These are phyloP conservation scores for Microthyrium microscopicum DNA, from an alignment of 2,329 filamentous ascomycete species.

Conservation along the genomic window DNA sequence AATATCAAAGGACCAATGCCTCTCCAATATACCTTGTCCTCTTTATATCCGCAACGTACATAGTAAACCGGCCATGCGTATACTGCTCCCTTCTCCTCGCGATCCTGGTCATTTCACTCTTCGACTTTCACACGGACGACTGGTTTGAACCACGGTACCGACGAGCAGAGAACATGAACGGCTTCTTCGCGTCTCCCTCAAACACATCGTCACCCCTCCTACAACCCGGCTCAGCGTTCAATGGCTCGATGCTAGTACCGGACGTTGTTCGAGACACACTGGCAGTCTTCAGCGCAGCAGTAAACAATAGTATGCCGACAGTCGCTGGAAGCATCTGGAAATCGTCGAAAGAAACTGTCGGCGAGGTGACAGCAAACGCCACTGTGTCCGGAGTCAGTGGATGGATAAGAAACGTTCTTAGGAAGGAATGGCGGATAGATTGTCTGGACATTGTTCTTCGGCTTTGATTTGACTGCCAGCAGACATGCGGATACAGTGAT, in stretches of 20 bases:
- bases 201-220: constrained; percentile 14
- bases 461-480: too few relatives aligned
- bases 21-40: constrained; percentile 33
- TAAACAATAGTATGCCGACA: constrained; percentile 50
- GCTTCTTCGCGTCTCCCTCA: constrained; percentile 22
- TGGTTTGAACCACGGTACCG: constrained; percentile 69
- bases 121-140: constrained; percentile 67
- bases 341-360: constrained; percentile 16
- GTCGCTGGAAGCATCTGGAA: too few relatives aligned
- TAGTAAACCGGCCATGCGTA: constrained; percentile 89
- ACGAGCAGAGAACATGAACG: not conserved
- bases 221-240: constrained; percentile 2
- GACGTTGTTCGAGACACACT: constrained; percentile 17
- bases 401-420: constrained; percentile 67
- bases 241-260: not conserved
- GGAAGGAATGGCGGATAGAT: constrained; percentile 76
- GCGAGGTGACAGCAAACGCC: constrained; percentile 16
- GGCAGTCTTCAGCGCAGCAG: constrained; percentile 23
- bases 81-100: constrained; percentile 95
- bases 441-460: constrained; percentile 80
- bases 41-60: constrained; percentile 73
- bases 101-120: constrained; percentile 89
- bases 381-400: constrained; percentile 42
- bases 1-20: constrained; percentile 27
- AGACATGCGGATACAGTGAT: too few relatives aligned